A percentile compares a stretch with the other conserved stretches of the same genome.
These are phyloP conservation scores for Infundibulicybe gibba DNA, from an alignment of 768 basidiomycete genomes.

Conservation along the genomic window DNA sequence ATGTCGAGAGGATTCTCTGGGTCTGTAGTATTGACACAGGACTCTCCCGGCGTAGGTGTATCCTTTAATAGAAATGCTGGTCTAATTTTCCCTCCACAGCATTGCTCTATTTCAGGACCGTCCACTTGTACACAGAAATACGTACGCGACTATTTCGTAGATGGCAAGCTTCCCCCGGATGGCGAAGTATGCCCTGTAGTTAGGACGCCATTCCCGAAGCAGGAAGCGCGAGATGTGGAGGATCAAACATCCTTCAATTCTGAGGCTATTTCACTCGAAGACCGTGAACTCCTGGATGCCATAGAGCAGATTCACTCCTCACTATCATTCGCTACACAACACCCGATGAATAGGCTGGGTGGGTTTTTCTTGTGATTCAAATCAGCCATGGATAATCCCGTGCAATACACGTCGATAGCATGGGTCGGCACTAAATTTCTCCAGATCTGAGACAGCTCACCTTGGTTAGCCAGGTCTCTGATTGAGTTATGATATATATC, in stretches of 20 bases:
- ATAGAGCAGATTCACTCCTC: too few species aligned
- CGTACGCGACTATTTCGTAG: slow-evolving; percentile 34
- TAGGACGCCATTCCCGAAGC: slow-evolving; percentile 18
- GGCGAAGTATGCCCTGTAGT: slow-evolving; percentile 36
- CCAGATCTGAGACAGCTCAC: too few species aligned
- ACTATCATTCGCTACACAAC: too few species aligned
- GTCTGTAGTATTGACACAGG: slow-evolving; percentile 39
- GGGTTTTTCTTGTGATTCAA: too few species aligned
- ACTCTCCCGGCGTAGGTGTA: slow-evolving; percentile 33
- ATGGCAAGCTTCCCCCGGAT: slow-evolving; percentile 34
- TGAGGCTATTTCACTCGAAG: not conserved
- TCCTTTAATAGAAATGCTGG: not conserved
- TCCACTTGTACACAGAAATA: slow-evolving; percentile 21
- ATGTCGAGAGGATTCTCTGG: slow-evolving; percentile 30
- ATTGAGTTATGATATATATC: too few species aligned
- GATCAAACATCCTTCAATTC: not conserved
- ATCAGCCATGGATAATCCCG: too few species aligned
- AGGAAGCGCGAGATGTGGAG: not conserved
- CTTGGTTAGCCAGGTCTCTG: too few species aligned
- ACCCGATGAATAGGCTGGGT: too few species aligned
- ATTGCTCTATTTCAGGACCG: slow-evolving; percentile 18
- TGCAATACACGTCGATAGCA: too few species aligned
- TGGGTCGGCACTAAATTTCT: too few species aligned
- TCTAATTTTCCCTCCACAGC: slow-evolving; percentile 8
- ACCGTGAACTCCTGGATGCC: not conserved